Conservation (phyloP, 306 rosid genomes). For the Quercus engelmannii region DNA sequence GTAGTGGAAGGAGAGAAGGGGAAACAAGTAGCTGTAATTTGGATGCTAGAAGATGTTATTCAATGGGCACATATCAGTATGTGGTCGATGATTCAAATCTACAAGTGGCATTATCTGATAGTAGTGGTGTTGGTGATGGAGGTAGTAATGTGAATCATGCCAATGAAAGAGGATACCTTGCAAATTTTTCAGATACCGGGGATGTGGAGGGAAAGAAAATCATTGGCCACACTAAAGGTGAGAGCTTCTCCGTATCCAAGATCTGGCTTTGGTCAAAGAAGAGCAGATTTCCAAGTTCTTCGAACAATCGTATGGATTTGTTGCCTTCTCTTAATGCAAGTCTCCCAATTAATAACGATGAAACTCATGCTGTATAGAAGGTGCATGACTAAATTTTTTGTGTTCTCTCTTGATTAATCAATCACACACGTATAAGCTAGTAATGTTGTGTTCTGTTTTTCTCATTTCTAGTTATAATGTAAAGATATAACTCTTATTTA, state of each 20-base stretch:
- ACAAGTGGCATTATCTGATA: constrained; percentile 45
- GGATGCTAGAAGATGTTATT: constrained; percentile 78
- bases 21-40: constrained; percentile 41
- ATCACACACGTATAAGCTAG: neutral
- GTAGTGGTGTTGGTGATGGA: neutral
- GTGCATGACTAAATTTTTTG: neutral
- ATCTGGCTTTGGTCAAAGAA: constrained; percentile 89
- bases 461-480: neutral
- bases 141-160: constrained; percentile 3
- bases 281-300: constrained; percentile 38
- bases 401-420: neutral
- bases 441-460: neutral
- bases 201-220: constrained; percentile 65
- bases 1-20: constrained; percentile 19
- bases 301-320: constrained; percentile 26
- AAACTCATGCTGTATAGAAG: constrained; percentile 1
- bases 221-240: constrained; percentile 41
- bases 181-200: constrained; percentile 17
- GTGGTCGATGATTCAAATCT: constrained; percentile 59
- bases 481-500: neutral
- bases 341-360: constrained; percentile 9
- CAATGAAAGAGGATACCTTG: neutral
- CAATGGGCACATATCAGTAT: constrained; percentile 87
- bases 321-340: constrained; percentile 32
- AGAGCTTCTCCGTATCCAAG: constrained; percentile 91